Evolutionary conservation across 2,329 filamentous ascomycete species (phyloP).

Genomic region (Fusarium neocosmosporiellum): DNA sequence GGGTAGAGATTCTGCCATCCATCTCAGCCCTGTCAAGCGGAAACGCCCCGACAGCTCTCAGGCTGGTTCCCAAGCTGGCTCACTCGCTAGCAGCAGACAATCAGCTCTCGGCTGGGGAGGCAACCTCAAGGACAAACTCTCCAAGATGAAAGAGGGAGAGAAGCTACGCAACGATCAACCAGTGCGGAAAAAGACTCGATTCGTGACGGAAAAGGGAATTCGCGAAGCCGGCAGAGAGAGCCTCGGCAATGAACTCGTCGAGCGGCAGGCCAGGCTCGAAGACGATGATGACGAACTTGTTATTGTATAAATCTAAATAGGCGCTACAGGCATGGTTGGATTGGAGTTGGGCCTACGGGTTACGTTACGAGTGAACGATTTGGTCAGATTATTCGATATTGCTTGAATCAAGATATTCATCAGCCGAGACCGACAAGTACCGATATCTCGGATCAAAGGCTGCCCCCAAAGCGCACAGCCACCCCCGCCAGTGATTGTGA

Average conservation of each 20-base stretch:
- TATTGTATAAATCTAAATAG: constrained; percentile 52
- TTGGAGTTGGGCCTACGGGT: constrained; percentile 39
- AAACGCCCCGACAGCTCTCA: constrained; percentile 62
- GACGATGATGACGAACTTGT: constrained; percentile 66
- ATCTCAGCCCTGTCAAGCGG: constrained; percentile 70
- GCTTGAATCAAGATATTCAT: constrained; percentile 21
- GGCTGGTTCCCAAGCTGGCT: constrained; percentile 54
- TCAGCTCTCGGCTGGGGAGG: constrained; percentile 67
- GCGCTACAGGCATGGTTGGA: constrained; percentile 26
- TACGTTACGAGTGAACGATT: constrained; percentile 43
- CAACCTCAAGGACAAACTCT: constrained; percentile 65
- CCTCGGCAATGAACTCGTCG: constrained; percentile 64
- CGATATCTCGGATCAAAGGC: neutral
- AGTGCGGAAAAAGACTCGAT: constrained; percentile 79
- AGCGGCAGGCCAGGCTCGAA: constrained; percentile 50
- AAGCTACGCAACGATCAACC: constrained; percentile 57
- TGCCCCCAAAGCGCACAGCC: neutral
- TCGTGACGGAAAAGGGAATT: constrained; percentile 82
- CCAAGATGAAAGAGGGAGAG: constrained; percentile 71
- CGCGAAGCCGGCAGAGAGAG: constrained; percentile 81
- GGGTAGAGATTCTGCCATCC: constrained; percentile 57
- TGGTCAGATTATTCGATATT: constrained; percentile 33
- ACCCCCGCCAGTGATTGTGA: neutral
- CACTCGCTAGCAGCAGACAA: constrained; percentile 39
- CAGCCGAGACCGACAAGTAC: neutral